Conservation (phyloP, 805 yeast species). For the Kodamaea hsintzibuensis region DNA sequence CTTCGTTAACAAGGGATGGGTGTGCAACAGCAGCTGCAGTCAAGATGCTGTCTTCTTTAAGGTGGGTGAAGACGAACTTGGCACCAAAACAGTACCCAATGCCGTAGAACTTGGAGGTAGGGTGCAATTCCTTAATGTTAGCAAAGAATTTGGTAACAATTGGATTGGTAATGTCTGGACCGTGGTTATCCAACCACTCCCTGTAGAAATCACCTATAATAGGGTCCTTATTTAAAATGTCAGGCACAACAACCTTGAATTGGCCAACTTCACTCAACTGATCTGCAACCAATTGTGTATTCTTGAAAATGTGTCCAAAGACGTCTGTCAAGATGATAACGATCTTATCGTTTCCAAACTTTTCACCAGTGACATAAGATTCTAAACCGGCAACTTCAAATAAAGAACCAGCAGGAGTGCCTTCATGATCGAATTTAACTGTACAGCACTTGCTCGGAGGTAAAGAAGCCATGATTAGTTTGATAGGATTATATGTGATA, state of each 20-base stretch:
- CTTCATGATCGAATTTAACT: slow-evolving; percentile 27
- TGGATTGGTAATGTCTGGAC: slow-evolving; percentile 11
- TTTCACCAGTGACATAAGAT: slow-evolving; percentile 28
- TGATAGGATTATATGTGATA: not conserved
- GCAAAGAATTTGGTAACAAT: slow-evolving; percentile 13
- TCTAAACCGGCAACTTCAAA: slow-evolving; percentile 25
- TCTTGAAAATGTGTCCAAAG: slow-evolving; percentile 29
- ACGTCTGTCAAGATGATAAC: slow-evolving; percentile 31
- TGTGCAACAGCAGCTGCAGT: slow-evolving; percentile 78
- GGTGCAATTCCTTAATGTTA: slow-evolving; percentile 7
- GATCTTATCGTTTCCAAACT: slow-evolving; percentile 18
- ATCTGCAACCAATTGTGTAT: slow-evolving; percentile 32
- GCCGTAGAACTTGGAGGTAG: slow-evolving; percentile 12
- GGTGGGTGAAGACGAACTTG: slow-evolving; percentile 26
- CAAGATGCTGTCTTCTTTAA: slow-evolving; percentile 35
- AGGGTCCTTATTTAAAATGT: slow-evolving; percentile 30
- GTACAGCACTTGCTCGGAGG: slow-evolving; percentile 23
- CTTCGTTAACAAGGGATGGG: slow-evolving; percentile 71
- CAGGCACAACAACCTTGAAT: slow-evolving; percentile 30
- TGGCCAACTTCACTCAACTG: slow-evolving; percentile 15
- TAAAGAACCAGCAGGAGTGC: slow-evolving; percentile 25
- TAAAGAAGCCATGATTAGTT: slow-evolving; percentile 15
- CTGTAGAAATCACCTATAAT: slow-evolving; percentile 5
- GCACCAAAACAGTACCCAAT: slow-evolving; percentile 30
- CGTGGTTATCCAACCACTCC: slow-evolving; percentile 13